A percentile compares a stretch with the other conserved stretches of the same genome.
Evolutionary conservation across 768 basidiomycete species (phyloP).

Genomic region (Paxillus ammoniavirescens): DNA sequence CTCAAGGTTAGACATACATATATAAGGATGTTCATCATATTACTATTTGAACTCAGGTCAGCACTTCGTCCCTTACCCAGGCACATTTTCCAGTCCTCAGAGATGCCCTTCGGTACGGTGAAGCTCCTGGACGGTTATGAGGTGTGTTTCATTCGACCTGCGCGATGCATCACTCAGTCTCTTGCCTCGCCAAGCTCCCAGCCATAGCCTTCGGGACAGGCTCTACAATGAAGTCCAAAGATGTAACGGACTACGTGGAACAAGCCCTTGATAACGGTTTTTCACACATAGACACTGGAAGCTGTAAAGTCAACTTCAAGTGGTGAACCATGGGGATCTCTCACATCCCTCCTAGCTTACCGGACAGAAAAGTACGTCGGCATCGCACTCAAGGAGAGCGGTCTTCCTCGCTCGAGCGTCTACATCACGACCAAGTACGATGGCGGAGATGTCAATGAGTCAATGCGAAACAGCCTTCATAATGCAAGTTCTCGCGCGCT

Average conservation of each 20-base stretch:
- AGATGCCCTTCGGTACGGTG: conserved; percentile 42
- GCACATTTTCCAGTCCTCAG: not conserved
- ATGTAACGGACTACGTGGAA: conserved; percentile 52
- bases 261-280: conserved; percentile 62
- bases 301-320: conserved; percentile 34
- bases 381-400: conserved; percentile 44
- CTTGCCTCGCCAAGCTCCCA: conserved; percentile 44
- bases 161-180: not conserved
- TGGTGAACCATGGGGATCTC: conserved; percentile 1
- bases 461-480: conserved; percentile 46
- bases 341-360: conserved; percentile 18
- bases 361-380: conserved; percentile 36
- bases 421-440: conserved; percentile 59
- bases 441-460: conserved; percentile 28
- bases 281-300: conserved; percentile 62
- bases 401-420: conserved; percentile 43
- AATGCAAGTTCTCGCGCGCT: conserved; percentile 36
- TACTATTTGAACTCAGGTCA: too few species aligned
- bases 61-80: too few species aligned
- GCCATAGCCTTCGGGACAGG: conserved; percentile 64
- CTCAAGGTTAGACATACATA: too few species aligned
- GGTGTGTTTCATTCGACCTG: conserved; percentile 18
- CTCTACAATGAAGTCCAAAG: conserved; percentile 35
- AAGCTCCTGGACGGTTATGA: conserved; percentile 42
- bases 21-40: too few species aligned